Base-by-base conservation (phyloP, 805 yeast species). In the Vanderwaltozyma verrucispora region DNA sequence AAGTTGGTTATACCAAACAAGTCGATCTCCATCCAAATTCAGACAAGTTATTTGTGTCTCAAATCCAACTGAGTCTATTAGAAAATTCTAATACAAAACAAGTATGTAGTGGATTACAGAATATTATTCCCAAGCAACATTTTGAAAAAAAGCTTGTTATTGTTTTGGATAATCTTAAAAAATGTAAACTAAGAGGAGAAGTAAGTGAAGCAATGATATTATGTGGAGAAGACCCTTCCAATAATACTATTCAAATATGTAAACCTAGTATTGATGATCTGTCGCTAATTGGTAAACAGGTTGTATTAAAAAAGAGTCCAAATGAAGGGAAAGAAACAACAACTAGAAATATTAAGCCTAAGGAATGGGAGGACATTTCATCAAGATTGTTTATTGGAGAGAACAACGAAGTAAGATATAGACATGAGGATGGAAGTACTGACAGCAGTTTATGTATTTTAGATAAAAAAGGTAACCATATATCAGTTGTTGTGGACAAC, bases 191-290 rank as follows among this genome's bases (percentile, higher is more conserved):
- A 71, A 60, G 84, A 43, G 85, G 85, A 1, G 67, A 71, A 16
- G 52, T 49, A 29, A 75, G 82, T 2, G 74, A 76, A 44, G 83
- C 80, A 0, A 79, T 79, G 85, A 48, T 79, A 1, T 49, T 79
- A 16, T 83, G 84, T n/a, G 77, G 82, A 1, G 72, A 62, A 24
- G 53, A 41, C 12, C 26, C 36, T 0, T 39, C 28, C 5, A 30
- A 18, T 10, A 16, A 19, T 4, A n/a, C 5, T 4, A 50, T 51
- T 3, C 38, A 40, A 31, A 35, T 43, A 5, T 49, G 51, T 19
- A 29, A 38, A 15, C 53, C 53, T 17, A n/a, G 15, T 2, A 15
- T 30, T 19, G 31, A 21, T 4, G 31, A 23, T 15, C 7, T 18
- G 25, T 15, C 23, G 1, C 33, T 39, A 5, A 33, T 46, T 11